Conservation (phyloP, 1,284 basidiomycete genomes). For the Naganishia sp. region DNA sequence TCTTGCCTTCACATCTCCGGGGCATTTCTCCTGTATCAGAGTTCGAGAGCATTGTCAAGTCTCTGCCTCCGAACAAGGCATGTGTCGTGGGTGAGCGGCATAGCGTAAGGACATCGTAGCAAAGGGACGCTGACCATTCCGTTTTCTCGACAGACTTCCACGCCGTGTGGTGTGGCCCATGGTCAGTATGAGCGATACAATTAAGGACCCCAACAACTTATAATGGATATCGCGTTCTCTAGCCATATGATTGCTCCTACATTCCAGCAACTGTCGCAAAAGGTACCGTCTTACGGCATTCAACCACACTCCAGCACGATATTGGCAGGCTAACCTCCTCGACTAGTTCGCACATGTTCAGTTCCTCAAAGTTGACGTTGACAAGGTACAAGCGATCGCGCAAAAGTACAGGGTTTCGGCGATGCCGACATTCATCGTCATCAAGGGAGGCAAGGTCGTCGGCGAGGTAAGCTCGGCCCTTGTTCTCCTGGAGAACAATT, state of each 20-base stretch:
- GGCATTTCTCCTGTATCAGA: constrained; percentile 35
- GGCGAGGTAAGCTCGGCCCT: constrained; percentile 43
- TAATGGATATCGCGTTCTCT: constrained; percentile 44
- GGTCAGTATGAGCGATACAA: constrained; percentile 2
- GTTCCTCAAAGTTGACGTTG: constrained; percentile 56
- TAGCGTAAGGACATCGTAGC: constrained; percentile 10
- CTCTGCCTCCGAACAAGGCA: constrained; percentile 41
- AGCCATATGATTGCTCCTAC: constrained; percentile 52
- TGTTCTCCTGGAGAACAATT: not conserved
- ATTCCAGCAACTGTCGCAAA: constrained; percentile 44
- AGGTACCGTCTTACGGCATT: constrained; percentile 35
- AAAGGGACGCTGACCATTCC: not conserved
- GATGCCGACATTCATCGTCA: constrained; percentile 58
- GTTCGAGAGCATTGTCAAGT: constrained; percentile 45
- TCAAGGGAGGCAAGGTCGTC: constrained; percentile 53
- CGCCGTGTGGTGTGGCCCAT: constrained; percentile 39
- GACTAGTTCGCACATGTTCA: constrained; percentile 14
- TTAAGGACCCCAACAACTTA: constrained; percentile 35
- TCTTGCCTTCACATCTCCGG: not conserved
- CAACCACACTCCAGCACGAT: not conserved
- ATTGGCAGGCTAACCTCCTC: constrained; percentile 21
- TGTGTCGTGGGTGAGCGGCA: constrained; percentile 43
- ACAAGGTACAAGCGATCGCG: constrained; percentile 51
- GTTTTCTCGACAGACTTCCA: constrained; percentile 43
- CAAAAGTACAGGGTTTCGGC: constrained; percentile 53